Base-by-base conservation (phyloP, 176 grass and related monocot genomes). In the Oryza meyeriana region DNA sequence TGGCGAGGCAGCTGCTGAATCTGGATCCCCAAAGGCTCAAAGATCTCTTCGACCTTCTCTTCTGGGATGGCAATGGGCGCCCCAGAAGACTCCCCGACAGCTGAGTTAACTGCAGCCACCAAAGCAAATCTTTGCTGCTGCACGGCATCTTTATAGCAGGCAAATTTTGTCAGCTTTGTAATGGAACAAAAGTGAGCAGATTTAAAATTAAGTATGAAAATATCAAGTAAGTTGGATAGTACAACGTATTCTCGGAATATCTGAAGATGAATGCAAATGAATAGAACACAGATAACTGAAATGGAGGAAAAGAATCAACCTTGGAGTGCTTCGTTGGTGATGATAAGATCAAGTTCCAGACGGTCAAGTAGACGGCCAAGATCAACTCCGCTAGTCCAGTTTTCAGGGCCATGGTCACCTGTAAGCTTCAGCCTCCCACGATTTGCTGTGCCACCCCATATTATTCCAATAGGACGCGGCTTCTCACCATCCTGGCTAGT, bases 301-400 rank as follows among this genome's bases (percentile, higher is more conserved):
- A 66, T 22, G 9, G 26, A 82, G 29, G 16, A 72, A 64, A 72
- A 65, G 13, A 52, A 62, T 16, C 50, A 64, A 98, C 96, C 93
- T 90, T 89, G 85, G 47, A 99, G 81, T 32, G 87, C 68, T 86
- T 95, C 93, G 16, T 84, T 88, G 1, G 89, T 90, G 70, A 82
- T 94, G 66, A 99, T 88, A 81, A 99, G 78, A 91, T 99, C 87
- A 73, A 99, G 96, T 38, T 99, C 96, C 74, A 99, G 72, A 32
- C 88, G 93, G 58, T 99, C 93, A 4, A 99, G 89, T 86, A 99
- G 93, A 17, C 96, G 90, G 48, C 93, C 96, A 68, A 98, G 88
- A 90, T 99, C 93, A 52, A 99, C 96, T 55, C 93, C 93, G 0
- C 89, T 99, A 7, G 96, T 95, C 93, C 96, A 99, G 75, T 99